Conservation (phyloP, 2,329 filamentous ascomycete species). For the Neocatenulostroma microsporum region DNA sequence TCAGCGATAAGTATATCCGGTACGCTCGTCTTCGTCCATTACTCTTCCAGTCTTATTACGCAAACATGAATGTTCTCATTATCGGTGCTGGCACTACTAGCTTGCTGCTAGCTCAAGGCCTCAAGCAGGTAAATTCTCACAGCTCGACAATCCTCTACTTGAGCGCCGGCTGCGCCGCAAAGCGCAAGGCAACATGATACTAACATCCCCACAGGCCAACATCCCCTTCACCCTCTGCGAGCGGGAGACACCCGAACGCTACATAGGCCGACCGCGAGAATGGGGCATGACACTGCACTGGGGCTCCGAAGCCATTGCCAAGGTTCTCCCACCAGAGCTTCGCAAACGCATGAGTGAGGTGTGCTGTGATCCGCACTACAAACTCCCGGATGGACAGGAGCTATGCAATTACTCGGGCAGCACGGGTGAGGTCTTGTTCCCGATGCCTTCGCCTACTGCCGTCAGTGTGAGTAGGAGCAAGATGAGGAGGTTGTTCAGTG, state of each 20-base stretch:
- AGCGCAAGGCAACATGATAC: too few species aligned
- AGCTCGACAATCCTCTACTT: too few species aligned
- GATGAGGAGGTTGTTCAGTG: conserved; percentile 13
- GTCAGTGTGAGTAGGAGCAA: conserved; percentile 11
- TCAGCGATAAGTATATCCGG: too few species aligned
- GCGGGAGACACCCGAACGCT: conserved; percentile 5
- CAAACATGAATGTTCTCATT: conserved; percentile 15
- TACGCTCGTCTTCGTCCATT: too few species aligned
- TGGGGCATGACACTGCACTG: conserved; percentile 17
- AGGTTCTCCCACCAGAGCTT: conserved; percentile 10
- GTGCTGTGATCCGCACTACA: conserved; percentile 5
- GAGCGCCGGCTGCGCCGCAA: too few species aligned
- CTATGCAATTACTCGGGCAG: conserved; percentile 9
- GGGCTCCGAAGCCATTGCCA: conserved; percentile 6
- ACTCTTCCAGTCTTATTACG: too few species aligned
- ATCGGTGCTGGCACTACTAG: conserved; percentile 15
- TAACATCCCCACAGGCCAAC: conserved; percentile 2
- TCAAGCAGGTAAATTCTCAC: conserved; percentile 11
- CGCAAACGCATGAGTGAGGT: conserved; percentile 9
- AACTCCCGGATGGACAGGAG: neutral
- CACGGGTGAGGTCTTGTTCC: conserved; percentile 10
- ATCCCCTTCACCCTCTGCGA: conserved; percentile 12
- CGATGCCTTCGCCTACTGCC: conserved; percentile 7
- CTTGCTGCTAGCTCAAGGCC: conserved; percentile 14
- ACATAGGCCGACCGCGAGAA: conserved; percentile 8